Conservation (phyloP, 2,329 filamentous ascomycete species). For the Fusarium sp. region DNA sequence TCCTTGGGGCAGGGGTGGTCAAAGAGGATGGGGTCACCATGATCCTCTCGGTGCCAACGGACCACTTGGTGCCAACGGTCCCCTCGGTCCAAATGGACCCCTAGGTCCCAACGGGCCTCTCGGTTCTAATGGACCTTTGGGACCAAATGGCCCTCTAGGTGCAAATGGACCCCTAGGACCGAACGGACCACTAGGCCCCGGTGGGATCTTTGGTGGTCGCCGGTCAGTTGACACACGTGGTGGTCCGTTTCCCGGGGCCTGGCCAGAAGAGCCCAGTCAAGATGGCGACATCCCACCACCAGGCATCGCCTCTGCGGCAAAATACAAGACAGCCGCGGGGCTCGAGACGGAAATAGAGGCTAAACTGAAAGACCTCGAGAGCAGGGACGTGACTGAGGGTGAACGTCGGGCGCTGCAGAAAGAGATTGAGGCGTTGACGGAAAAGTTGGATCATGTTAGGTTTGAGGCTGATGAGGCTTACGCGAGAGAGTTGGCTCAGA, state of each 20-base stretch:
- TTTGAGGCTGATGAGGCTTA: constrained; percentile 58
- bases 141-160: constrained; percentile 6
- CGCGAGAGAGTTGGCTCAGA: constrained; percentile 52
- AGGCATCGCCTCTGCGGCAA: constrained; percentile 45
- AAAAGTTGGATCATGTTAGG: constrained; percentile 50
- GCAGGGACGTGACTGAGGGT: constrained; percentile 38
- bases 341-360: constrained; percentile 48
- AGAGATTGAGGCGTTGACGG: constrained; percentile 52
- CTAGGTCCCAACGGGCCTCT: constrained; percentile 19
- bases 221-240: not conserved
- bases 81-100: constrained; percentile 16
- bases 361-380: constrained; percentile 43
- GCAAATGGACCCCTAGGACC: not conserved
- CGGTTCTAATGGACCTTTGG: not conserved
- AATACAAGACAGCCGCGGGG: constrained; percentile 49
- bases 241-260: constrained; percentile 45
- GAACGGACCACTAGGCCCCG: not conserved
- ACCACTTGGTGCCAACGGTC: constrained; percentile 19
- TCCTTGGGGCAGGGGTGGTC: constrained; percentile 6
- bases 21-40: constrained; percentile 19
- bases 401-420: constrained; percentile 42
- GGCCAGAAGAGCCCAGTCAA: constrained; percentile 46
- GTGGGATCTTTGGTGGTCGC: constrained; percentile 12
- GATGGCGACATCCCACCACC: constrained; percentile 31
- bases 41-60: constrained; percentile 24